Base-by-base conservation (phyloP, 1,284 basidiomycete species). In the Moesziomyces antarcticus region DNA sequence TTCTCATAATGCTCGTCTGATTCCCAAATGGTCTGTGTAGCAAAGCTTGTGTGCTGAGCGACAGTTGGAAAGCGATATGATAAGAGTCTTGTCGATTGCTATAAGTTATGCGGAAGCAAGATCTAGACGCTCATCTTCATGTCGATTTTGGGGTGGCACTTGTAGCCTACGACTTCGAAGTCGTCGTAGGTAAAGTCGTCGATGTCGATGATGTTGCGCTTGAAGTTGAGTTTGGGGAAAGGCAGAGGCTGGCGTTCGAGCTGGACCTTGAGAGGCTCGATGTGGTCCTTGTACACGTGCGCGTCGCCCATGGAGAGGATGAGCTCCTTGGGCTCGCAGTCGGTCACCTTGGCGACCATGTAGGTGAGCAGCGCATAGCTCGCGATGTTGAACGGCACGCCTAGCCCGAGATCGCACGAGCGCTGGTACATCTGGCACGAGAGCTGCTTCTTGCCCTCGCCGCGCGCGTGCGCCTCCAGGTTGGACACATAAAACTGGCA, bases 101-200 rank as follows among this genome's bases (percentile, higher is more conserved):
- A n/a, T n/a, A n/a, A n/a, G n/a, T n/a, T n/a, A n/a, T n/a, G n/a
- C n/a, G n/a, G n/a, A n/a, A n/a, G n/a, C n/a, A n/a, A n/a, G n/a
- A n/a, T n/a, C 25, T 87, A 94, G 42, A 97, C 93, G 84, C 93
- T 95, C 96, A 98, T 98, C 87, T 94, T 94, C 96, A 99, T 98
- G 54, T 92, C 88, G 79, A 99, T 94, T 75, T 89, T 88, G 8
- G 91, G 91, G 83, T 93, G 89, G 13, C 93, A 92, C 70, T 92
- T 88, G 83, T 99, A 99, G 0, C 91, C 92, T 62, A 92, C 90
- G 10, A 99, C 89, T 45, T 91, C 87, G 67, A 99, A 90, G 84
- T 99, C 94, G 21, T 90, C 90, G 51, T 88, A 88, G 61, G 85
- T 87, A 84, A 97, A 96, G 42, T 90, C 91, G 84, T 97, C 94